Conservation (phyloP, 805 yeast species). For the Spathaspora arborariae region DNA sequence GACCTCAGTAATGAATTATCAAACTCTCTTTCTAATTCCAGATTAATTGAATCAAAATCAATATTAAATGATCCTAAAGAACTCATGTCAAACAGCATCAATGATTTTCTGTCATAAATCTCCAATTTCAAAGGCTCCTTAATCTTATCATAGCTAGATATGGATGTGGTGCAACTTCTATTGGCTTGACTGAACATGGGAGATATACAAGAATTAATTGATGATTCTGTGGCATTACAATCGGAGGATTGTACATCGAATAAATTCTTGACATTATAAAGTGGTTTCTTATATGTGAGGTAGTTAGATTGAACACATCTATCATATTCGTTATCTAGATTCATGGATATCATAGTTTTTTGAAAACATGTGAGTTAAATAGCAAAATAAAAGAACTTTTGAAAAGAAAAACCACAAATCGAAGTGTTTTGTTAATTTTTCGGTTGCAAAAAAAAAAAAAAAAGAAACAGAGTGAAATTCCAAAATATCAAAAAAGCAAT, state of each 20-base stretch:
- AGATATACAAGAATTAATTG: not conserved
- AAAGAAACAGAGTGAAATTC: not conserved
- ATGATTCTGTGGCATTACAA: not conserved
- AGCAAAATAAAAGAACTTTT: not conserved
- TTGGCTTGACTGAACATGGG: slow-evolving; percentile 1
- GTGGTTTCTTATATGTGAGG: not conserved
- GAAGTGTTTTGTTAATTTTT: not conserved
- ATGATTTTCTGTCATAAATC: not conserved
- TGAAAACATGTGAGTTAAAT: not conserved
- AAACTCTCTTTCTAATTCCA: slow-evolving; percentile 3
- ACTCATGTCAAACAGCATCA: not conserved
- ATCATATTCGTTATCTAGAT: not conserved
- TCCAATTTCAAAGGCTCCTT: not conserved
- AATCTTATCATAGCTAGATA: slow-evolving; percentile 2
- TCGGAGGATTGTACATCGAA: slow-evolving; percentile 1
- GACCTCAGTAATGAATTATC: not conserved
- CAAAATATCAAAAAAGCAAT: too few relatives aligned
- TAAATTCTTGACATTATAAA: not conserved
- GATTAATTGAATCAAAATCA: slow-evolving; percentile 8
- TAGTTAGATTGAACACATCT: not conserved
- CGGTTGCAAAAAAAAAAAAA: not conserved
- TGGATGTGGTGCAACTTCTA: not conserved
- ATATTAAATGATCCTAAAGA: slow-evolving; percentile 3
- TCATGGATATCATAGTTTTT: not conserved
- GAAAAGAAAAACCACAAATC: not conserved